Base-by-base conservation (phyloP, 2,329 filamentous ascomycete genomes). In the Sarocladiaceae sp. region DNA sequence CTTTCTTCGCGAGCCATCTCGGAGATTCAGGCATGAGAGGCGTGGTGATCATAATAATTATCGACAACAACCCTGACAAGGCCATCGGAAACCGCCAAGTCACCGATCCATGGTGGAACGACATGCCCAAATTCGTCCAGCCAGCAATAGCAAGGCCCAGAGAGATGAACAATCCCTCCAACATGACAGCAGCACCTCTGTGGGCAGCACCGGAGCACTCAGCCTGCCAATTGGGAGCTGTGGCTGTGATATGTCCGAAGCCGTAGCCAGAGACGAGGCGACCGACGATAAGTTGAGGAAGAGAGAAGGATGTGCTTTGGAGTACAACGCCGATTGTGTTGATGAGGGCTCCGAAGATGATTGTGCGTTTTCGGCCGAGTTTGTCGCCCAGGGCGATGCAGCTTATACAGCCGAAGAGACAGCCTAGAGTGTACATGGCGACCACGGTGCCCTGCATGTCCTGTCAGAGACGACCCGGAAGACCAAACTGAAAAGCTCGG, bases 371-470 rank as follows among this genome's bases (percentile, higher is more conserved):
- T 54, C 76, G 67, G 17, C 76, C 76, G 10, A 78, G 58, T 20
- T 57, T 62, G 55, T 78, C 75, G 10, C 74, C 74, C 5, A 70
- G 67, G 53, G 60, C 50, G 64, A 60, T 29, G 62, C 66, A 53
- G 69, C 64, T 52, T 75, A 66, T 37, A 74, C 69, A 28, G 74
- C 72, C n/a, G 74, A 64, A 59, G 75, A 75, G 55, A 18, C 72
- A 76, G 1, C 76, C 77, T 18, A 75, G 18, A 17, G 26, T 75
- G 57, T 80, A 79, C 48, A 80, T 73, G 22, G 37, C 37, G 6
- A 42, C 37, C 5, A 23, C 18, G 4, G 37, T 42, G 4, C 37
- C 37, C 37, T 42, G 18, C 4, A 23, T 11, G n/a, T 12, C n/a
- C n/a, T n/a, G n/a, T n/a, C n/a, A n/a, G n/a, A n/a, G n/a, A n/a